Conservation (phyloP, 2,329 filamentous ascomycete genomes). For the Teratosphaeria gauchensis region DNA sequence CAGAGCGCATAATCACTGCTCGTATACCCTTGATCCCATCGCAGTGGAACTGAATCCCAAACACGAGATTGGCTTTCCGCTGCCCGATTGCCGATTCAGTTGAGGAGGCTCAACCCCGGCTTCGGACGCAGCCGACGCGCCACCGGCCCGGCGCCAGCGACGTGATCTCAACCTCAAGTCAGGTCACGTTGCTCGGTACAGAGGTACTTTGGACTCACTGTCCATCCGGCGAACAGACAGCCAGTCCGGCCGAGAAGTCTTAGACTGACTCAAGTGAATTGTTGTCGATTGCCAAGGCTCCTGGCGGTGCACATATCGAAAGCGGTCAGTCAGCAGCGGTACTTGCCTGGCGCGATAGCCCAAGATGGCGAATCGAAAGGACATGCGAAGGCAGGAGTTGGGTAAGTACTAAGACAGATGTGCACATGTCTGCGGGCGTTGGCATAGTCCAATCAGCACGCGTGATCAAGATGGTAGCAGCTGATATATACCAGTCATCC, state of each 20-base stretch:
- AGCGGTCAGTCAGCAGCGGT: not conserved
- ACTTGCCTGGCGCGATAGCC: not conserved
- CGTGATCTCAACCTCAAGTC: not conserved
- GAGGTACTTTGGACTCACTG: not conserved
- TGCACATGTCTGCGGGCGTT: no score
- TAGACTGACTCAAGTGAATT: not conserved
- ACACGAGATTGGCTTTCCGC: not conserved
- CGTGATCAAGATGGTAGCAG: not conserved
- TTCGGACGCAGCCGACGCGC: not conserved
- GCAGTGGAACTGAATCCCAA: not conserved
- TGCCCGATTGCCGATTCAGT: not conserved
- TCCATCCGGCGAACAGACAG: not conserved
- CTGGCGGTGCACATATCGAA: not conserved
- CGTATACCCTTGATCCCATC: not conserved
- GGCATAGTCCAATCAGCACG: not conserved
- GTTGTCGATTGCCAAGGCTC: not conserved
- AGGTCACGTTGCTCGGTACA: not conserved
- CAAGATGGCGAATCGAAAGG: constrained; percentile 60
- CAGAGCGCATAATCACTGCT: no score
- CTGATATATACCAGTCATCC: constrained; percentile 58
- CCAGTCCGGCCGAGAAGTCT: not conserved
- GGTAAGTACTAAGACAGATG: constrained; percentile 41
- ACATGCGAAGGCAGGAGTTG: constrained; percentile 65
- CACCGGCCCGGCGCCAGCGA: not conserved
- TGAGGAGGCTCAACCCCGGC: not conserved